phyloP scores from a whole-genome alignment of 2,329 filamentous ascomycete species.

The Colletotrichum sp. region DNA sequence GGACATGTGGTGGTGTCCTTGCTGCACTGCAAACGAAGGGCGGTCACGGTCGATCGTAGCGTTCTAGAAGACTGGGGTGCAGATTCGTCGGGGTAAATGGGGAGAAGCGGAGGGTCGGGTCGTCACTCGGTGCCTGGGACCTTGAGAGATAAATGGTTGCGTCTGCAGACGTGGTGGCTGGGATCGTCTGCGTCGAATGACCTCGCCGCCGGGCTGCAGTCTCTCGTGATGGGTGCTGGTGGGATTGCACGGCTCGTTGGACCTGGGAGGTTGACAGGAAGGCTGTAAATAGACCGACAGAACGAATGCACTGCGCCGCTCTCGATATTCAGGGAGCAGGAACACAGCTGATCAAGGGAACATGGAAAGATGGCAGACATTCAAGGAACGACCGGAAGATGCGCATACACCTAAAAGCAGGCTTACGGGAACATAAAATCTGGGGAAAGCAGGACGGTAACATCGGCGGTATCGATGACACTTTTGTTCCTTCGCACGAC shows the following conservation, averaged over 20 bases:
- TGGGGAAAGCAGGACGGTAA: background rate
- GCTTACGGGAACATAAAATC: background rate
- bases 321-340: background rate
- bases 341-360: background rate
- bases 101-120: background rate
- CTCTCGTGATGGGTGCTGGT: background rate
- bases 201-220: background rate
- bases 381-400: background rate
- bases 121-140: background rate
- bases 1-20: background rate
- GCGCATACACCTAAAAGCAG: background rate
- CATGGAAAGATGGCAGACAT: background rate
- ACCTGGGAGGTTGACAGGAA: background rate
- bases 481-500: slow-evolving; percentile 3
- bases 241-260: background rate
- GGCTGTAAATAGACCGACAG: background rate
- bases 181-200: background rate
- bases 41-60: background rate
- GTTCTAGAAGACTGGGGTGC: background rate
- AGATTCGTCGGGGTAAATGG: background rate
- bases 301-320: background rate
- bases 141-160: background rate
- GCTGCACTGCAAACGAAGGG: background rate
- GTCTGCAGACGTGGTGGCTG: background rate
- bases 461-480: background rate